Evolutionary conservation across 2,329 filamentous ascomycete genomes (phyloP).

Genomic region (Magnaporthiopsis rhizophila): DNA sequence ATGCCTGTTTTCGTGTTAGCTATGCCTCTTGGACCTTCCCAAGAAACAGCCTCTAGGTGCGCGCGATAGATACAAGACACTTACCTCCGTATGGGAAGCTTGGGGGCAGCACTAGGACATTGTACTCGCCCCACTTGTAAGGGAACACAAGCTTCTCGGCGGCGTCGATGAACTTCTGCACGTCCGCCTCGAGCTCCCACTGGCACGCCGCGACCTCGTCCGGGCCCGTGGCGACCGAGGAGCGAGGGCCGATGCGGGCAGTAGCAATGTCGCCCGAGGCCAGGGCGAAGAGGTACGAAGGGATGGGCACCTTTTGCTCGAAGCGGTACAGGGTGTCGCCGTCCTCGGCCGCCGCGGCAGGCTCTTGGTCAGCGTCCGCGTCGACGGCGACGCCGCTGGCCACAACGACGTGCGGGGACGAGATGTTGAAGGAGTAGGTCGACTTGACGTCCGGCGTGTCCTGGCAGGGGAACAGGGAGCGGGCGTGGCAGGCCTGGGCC

Average conservation of each 20-base stretch:
- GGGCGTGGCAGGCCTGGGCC: conserved; percentile 91
- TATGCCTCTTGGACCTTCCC: neutral
- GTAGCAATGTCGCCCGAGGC: conserved; percentile 78
- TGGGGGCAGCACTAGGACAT: conserved; percentile 81
- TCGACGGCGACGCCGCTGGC: conserved; percentile 65
- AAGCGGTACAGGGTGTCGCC: conserved; percentile 69
- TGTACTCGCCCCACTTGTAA: conserved; percentile 93
- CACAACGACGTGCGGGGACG: conserved; percentile 80
- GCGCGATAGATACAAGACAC: conserved; percentile 17
- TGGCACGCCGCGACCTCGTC: conserved; percentile 78
- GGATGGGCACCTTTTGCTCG: conserved; percentile 85
- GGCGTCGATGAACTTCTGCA: conserved; percentile 83
- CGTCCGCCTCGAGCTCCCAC: conserved; percentile 86
- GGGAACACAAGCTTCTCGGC: conserved; percentile 77
- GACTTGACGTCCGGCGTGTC: conserved; percentile 97
- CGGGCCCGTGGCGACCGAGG: conserved; percentile 77
- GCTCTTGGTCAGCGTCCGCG: conserved; percentile 18
- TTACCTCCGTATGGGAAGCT: conserved; percentile 80
- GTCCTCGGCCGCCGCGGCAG: conserved; percentile 39
- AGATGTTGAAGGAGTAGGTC: conserved; percentile 84
- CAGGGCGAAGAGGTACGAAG: conserved; percentile 89
- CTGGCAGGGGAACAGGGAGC: conserved; percentile 92
- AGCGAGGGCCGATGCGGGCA: conserved; percentile 79
- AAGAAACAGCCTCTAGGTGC: neutral
- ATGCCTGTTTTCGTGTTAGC: conserved; percentile 43